A percentile compares a stretch with the other conserved stretches of the same genome.
These are phyloP conservation scores for Letharia columbiana DNA, from an alignment of 495 filamentous ascomycete genomes.

Conservation along the genomic window DNA sequence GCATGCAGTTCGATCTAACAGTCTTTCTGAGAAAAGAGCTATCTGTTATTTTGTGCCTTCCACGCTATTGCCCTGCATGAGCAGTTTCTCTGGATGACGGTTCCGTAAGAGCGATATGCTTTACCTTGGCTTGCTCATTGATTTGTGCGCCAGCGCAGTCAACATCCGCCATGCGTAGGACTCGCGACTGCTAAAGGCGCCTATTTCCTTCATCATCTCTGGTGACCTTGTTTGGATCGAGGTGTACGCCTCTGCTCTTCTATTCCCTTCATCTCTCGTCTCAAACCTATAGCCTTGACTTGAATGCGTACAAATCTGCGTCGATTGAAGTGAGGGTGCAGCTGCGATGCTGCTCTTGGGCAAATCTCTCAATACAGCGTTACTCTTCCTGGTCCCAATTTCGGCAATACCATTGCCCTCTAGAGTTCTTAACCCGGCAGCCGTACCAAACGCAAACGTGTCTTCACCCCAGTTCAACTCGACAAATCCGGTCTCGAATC, in stretches of 20 bases:
- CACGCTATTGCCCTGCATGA: neutral
- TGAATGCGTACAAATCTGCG: neutral
- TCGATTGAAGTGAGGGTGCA: neutral
- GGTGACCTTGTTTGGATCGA: neutral
- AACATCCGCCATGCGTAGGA: constrained; percentile 2
- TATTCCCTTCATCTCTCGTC: neutral
- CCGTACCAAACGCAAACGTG: neutral
- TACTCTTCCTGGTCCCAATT: neutral
- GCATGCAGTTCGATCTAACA: too few species aligned
- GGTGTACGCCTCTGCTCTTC: neutral
- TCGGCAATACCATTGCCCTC: neutral
- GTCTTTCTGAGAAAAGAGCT: neutral
- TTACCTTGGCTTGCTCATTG: neutral
- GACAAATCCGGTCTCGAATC: neutral
- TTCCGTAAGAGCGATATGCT: neutral
- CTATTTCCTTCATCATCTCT: neutral
- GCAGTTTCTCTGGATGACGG: neutral
- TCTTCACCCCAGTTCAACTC: neutral
- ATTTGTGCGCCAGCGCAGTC: constrained; percentile 2
- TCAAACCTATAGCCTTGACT: neutral
- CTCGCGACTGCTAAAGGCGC: neutral
- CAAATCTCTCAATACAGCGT: neutral
- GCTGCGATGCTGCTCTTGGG: neutral
- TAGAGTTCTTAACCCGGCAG: neutral
- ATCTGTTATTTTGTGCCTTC: neutral